Conservation (phyloP, 208 protist species). For the Crithidia brevicula region DNA sequence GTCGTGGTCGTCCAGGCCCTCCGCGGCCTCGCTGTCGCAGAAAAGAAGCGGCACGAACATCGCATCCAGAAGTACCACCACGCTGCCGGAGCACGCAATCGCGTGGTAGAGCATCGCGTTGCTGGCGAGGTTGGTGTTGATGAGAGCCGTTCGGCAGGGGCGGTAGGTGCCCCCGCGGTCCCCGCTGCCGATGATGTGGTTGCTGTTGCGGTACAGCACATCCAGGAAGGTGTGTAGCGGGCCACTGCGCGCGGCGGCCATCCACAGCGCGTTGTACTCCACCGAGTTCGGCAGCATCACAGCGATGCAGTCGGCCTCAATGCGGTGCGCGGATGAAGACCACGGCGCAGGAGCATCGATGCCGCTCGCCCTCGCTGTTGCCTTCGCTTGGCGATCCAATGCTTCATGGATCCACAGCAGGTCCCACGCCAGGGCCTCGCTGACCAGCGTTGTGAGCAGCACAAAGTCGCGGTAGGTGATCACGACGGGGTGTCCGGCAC, state of each 20-base stretch:
- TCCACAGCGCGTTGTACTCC: conserved; percentile 67
- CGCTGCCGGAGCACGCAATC: conserved; percentile 38
- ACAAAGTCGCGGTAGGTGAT: conserved; percentile 57
- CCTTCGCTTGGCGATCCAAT: conserved; percentile 8
- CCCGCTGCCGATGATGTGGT: conserved; percentile 22
- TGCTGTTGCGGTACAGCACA: conserved; percentile 39
- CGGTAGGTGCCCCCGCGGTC: conserved; percentile 32
- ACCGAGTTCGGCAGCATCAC: conserved; percentile 64
- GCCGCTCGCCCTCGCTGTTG: neutral
- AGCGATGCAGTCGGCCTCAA: conserved; percentile 40
- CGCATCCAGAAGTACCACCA: conserved; percentile 46
- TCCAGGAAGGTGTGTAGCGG: conserved; percentile 53
- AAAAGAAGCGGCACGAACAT: conserved; percentile 56
- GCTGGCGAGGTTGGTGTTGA: conserved; percentile 69
- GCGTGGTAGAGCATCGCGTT: conserved; percentile 58
- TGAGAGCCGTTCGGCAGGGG: conserved; percentile 54
- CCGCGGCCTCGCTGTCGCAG: conserved; percentile 1
- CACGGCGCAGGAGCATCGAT: neutral
- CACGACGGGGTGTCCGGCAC: conserved; percentile 16
- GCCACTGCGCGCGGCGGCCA: conserved; percentile 39
- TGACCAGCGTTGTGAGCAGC: conserved; percentile 39
- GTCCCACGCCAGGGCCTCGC: conserved; percentile 59
- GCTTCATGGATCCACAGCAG: conserved; percentile 36
- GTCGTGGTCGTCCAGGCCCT: too few species aligned
- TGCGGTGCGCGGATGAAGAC: too few species aligned